phyloP scores from a whole-genome alignment of 257 asterid species.

The Przewalskia tangutica region DNA sequence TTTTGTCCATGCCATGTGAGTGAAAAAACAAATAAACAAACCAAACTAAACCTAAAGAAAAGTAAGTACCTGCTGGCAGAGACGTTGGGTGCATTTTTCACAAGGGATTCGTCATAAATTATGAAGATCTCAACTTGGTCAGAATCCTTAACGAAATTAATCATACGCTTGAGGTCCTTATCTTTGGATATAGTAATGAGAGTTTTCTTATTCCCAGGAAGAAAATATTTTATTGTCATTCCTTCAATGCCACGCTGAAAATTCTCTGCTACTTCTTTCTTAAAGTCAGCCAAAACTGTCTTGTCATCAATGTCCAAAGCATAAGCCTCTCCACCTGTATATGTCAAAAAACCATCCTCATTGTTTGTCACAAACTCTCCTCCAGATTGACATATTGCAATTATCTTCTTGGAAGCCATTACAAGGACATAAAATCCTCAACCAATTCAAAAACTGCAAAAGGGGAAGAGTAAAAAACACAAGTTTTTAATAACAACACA shows the following conservation, averaged over 20 bases:
- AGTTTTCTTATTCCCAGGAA: conserved; percentile 88
- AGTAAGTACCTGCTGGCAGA: conserved; percentile 76
- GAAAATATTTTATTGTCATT: conserved; percentile 76
- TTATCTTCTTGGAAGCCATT: conserved; percentile 71
- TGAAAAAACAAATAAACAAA: neutral
- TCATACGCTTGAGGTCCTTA: conserved; percentile 93
- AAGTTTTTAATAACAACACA: neutral
- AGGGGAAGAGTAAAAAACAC: neutral
- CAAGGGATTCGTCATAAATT: conserved; percentile 53
- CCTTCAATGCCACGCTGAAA: conserved; percentile 53
- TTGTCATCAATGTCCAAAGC: conserved; percentile 79
- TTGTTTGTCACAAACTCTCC: conserved; percentile 76
- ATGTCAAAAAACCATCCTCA: conserved; percentile 72
- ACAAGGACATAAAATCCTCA: conserved; percentile 2
- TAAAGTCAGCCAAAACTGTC: conserved; percentile 66
- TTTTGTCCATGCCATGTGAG: neutral
- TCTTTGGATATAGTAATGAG: conserved; percentile 89
- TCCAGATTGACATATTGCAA: conserved; percentile 93
- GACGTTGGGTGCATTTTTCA: conserved; percentile 49
- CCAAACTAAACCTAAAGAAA: neutral
- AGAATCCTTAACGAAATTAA: conserved; percentile 77
- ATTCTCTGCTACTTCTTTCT: conserved; percentile 75
- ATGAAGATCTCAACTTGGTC: conserved; percentile 94
- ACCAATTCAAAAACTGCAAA: conserved; percentile 6
- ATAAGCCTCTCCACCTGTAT: conserved; percentile 92